Base-by-base conservation (phyloP, 179 eudicot genomes). In the Beta corolliflora region DNA sequence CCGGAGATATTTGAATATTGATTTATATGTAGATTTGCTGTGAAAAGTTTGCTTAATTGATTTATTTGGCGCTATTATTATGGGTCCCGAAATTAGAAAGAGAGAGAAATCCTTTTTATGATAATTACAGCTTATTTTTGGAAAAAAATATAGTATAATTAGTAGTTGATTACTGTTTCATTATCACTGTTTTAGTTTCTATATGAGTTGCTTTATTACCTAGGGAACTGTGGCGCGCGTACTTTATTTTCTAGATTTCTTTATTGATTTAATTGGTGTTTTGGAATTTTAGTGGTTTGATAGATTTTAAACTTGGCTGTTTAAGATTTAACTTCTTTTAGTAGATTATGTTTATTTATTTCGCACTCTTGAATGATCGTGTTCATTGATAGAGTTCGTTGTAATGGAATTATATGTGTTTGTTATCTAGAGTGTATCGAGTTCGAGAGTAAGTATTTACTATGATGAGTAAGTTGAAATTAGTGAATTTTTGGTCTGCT, bases 81-180 rank as follows among this genome's bases (percentile, higher is more conserved):
- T 64, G 45, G 41, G 71, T 15, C 23, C 45, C 19, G 25, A 16
- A 31, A 56, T 54, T 9, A 18, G 16, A n/a, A 19, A 36, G 41
- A 36, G 3, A 36, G 41, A 9, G 21, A 44, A 11, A 16, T 65
- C 29, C 7, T 65, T 65, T 64, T 25, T 64, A 5, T 21, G 11
- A 36, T 36, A n/a, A 36, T 2, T 36, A 36, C 41, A 0, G 29
- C 29, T 25, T 25, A 25, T 25, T 25, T 25, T 25, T 36, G 41
- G 41, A 36, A 36, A 36, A 36, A 36, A 36, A 2, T 36, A 36
- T 36, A 36, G 41, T 36, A 36, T 36, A 36, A 36, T 36, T 21
- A 50, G 25, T 7, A 73, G 18, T 73, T 46, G 61, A 18, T 53
- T 73, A 15, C 77, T 54, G 63, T 73, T 54, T 73, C 64, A 73